Base-by-base conservation (phyloP, 306 rosid genomes). In the Cicer pinnatifidum region DNA sequence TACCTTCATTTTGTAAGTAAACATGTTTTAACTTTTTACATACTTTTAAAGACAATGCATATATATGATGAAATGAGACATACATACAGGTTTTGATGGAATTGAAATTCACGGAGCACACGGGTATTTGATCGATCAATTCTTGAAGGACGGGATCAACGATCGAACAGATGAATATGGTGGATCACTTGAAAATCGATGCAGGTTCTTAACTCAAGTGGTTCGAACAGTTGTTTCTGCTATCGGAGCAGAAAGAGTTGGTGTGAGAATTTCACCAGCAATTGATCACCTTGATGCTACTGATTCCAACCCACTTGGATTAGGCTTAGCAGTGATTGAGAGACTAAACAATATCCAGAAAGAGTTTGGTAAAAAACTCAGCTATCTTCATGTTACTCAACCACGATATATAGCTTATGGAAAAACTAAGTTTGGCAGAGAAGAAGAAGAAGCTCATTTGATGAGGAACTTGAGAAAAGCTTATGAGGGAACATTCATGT, bases 81-180 rank as follows among this genome's bases (percentile, higher is more conserved):
- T 51, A 8, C 78, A 88, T 51, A 8, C 82, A 93, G 98, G 98
- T 76, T 94, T 94, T 67, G 95, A 94, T 72, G 98, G 97, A 67
- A 85, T 94, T 40, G 97, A 94, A 83, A 86, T 94, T 79, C 98
- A 94, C 52, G 89, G 91, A 23, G 98, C 97, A 12, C 98, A 91
- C 17, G 97, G 98, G 44, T 94, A 94, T 65, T 92, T 91, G 41
- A 84, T 80, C 6, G 87, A 72, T 54, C 87, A 84, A 69, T 84
- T 84, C 62, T 68, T 84, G 45, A 84, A 84, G 44, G 87, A 80
- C 5, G 87, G 87, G 41, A 83, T 83, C 79, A 83, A 83, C 41
- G 82, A 83, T 10, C 76, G 84, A 71, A 80, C 77, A 9, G 86
- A 92, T 35, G 88, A 83, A 69, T 92, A 84, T 2, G 94, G 97